These are phyloP conservation scores for Fusarium albidum DNA, from an alignment of 2,329 filamentous ascomycete species.

Conservation along the genomic window DNA sequence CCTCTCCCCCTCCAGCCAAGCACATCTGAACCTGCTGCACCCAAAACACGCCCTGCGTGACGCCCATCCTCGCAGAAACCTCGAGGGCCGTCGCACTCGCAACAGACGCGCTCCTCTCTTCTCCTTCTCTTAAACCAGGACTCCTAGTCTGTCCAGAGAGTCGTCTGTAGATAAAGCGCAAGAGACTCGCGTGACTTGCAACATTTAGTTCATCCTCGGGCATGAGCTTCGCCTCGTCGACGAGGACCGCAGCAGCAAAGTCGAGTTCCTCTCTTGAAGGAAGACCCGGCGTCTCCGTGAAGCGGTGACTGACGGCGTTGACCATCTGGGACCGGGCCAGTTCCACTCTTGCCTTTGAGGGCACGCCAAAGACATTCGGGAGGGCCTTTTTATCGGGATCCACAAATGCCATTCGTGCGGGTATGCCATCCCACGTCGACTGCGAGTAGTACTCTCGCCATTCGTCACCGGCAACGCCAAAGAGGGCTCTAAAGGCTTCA, in stretches of 20 bases:
- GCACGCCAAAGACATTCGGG: conserved; percentile 36
- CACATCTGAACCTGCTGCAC: conserved; percentile 35
- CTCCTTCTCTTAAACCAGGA: neutral
- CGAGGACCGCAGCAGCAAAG: conserved; percentile 30
- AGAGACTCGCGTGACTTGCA: conserved; percentile 29
- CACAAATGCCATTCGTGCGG: conserved; percentile 39
- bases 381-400: conserved; percentile 41
- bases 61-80: conserved; percentile 19
- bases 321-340: conserved; percentile 32
- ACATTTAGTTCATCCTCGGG: conserved; percentile 24
- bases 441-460: conserved; percentile 42
- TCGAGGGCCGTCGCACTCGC: conserved; percentile 29
- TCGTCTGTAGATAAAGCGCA: conserved; percentile 15
- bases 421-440: conserved; percentile 38
- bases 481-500: conserved; percentile 35
- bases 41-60: conserved; percentile 42
- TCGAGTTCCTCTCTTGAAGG: conserved; percentile 31
- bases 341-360: conserved; percentile 24
- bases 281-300: neutral
- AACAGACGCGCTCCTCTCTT: neutral
- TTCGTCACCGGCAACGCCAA: conserved; percentile 34
- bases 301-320: conserved; percentile 18
- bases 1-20: neutral
- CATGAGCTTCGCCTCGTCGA: conserved; percentile 31
- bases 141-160: neutral